Base-by-base conservation (phyloP, 2,329 filamentous ascomycete species). In the Penicillium sp. region DNA sequence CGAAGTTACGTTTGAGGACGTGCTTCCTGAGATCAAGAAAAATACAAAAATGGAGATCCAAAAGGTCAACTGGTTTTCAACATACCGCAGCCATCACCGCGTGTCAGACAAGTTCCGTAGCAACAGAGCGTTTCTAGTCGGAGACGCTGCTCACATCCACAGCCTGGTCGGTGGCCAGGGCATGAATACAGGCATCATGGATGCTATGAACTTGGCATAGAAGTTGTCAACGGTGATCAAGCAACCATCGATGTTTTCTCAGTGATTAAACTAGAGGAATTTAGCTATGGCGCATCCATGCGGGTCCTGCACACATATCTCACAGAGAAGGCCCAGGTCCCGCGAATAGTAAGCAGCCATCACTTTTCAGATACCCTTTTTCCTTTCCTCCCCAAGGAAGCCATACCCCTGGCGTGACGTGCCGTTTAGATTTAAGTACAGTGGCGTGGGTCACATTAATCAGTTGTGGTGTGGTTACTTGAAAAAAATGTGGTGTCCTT, bases 121-220 rank as follows among this genome's bases (percentile, higher is more conserved):
- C 22, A 80, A 81, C 2, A 79, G 84, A 3, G 75, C 85, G 3
- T 83, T 87, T 50, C 73, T 88, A 0, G 84, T 82, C 1, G 85
- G 85, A 13, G 86, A 88, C 60, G 84, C 85, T 5, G 84, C 83
- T 1, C 85, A 88, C 62, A 84, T 84, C 13, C 84, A 87, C 62
- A 84, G 78, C 42, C 84, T 84, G 0, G 80, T 82, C 0, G 85
- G 84, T 2, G 85, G 83, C 0, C 85, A 86, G 67, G 85, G 85
- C 1, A 84, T 87, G 82, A 87, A 87, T 67, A 83, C 83, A 0
- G 84, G 84, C 0, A 78, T 87, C 24, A 81, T 83, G 26, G 84
- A 86, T 59, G 80, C 83, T 0, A 76, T 83, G 33, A 86, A 86
- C 60, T 74, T 87, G 0, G 81, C 80, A 24, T 86, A 84, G 84